These are phyloP conservation scores for Tetrahymena borealis DNA, from an alignment of 73 alveolate species.

Conservation along the genomic window DNA sequence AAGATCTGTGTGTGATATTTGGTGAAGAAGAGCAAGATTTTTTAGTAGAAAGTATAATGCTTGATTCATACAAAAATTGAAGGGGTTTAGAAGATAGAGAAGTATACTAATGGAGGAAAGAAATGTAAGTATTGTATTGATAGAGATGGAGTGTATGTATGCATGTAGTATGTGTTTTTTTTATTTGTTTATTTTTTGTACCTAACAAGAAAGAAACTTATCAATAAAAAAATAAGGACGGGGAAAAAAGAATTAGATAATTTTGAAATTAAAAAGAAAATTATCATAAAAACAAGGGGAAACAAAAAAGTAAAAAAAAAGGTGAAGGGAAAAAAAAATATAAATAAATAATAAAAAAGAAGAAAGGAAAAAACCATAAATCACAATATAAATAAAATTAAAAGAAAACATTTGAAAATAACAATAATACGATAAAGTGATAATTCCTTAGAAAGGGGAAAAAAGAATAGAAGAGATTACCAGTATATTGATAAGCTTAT, in stretches of 20 bases:
- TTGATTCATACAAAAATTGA: no score
- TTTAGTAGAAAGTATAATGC: no score
- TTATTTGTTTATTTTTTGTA: neutral
- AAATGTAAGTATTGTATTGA: no score
- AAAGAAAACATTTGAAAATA: neutral
- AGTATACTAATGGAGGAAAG: no score
- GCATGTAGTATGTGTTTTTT: neutral
- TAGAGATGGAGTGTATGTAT: neutral
- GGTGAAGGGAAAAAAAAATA: neutral
- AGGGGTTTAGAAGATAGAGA: no score
- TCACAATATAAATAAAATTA: neutral
- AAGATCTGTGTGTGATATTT: no score
- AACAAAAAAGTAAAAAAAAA: neutral
- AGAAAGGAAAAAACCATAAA: neutral
- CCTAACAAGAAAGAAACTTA: neutral
- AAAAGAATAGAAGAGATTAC: neutral
- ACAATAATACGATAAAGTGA: neutral
- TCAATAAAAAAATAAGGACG: neutral
- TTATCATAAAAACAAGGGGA: neutral
- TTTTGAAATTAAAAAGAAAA: neutral
- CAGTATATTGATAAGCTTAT: neutral
- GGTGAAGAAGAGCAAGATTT: no score
- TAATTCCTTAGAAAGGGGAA: neutral
- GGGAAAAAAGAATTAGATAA: neutral
- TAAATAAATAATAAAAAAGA: neutral